Evolutionary conservation across 345 rosid species (phyloP), one percentile per base, ranked within the genome.

Genomic region (Luvunga scandens): DNA sequence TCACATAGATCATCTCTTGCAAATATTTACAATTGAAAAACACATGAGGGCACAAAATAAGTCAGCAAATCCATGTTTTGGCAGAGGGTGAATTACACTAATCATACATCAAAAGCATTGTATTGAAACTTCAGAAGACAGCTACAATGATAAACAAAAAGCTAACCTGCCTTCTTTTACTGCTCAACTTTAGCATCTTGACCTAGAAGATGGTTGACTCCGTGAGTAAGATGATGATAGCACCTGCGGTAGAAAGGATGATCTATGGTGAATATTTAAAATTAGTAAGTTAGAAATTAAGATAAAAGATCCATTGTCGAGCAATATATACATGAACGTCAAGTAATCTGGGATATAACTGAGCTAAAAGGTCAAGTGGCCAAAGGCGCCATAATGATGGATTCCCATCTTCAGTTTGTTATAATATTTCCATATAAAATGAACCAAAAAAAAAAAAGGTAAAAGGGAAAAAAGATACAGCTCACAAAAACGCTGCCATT

Each of bases 161-260:
- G n/a, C 63, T 62, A 13, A 25, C 24, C 71, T 55, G 65, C 50
- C 64, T 21, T 33, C 34, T 59, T 53, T 24, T 76, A 10, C 36
- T 13, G 4, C 60, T 66, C 45, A 31, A 56, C 12, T 75, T 83
- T 65, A 86, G 79, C 88, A 77, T 85, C 92, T 91, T 80, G 88
- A 86, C 84, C 95, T 83, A 30, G 92, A 87, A 30, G 91, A 87
- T 64, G 91, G 81, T 76, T 94, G 98, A 78, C 93, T 93, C 62
- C 92, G 89, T 1, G 92, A 84, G 78, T 89, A 93, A 61, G 98
- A 94, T 33, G 97, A 93, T 72, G 97, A 88, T 57, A 90, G 83
- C 76, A 93, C 95, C 98, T 94, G 85, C 82, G 87, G 25, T 24
- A 69, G 66, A 71, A 83, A 19, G 30, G 53, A 61, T 38, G 1